Evolutionary conservation across 108 stramenopile species (phyloP).

Genomic region (Skeletonema costatum): DNA sequence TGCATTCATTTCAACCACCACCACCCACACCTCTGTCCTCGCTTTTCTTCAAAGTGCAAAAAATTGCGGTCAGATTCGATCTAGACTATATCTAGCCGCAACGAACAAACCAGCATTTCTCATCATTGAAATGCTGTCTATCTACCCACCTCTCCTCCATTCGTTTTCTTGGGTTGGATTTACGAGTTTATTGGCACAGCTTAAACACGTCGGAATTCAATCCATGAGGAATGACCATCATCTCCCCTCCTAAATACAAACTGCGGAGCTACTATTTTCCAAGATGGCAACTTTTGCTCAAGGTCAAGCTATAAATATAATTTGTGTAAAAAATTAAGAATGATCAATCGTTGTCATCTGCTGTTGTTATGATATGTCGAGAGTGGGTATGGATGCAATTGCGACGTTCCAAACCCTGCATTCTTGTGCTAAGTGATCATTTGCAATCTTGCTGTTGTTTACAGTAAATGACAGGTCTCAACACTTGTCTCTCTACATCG

Average conservation of each 20-base stretch:
- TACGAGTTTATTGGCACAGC: neutral
- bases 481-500: too few species aligned
- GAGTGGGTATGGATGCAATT: neutral
- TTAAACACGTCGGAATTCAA: neutral
- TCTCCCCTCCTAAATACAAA: neutral
- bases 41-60: neutral
- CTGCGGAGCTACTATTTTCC: neutral
- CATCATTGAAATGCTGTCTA: too few species aligned
- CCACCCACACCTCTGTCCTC: neutral
- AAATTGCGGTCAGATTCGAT: neutral
- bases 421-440: too few species aligned
- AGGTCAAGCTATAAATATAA: neutral
- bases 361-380: neutral
- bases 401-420: too few species aligned
- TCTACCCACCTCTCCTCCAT: neutral
- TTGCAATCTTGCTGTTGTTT: too few species aligned
- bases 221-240: neutral
- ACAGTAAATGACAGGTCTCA: too few species aligned
- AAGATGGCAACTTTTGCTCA: neutral
- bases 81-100: neutral
- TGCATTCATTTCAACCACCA: neutral
- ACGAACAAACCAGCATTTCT: neutral
- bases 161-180: neutral
- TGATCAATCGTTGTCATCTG: neutral
- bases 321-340: conserved; percentile 4